phyloP scores from a whole-genome alignment of 441 rosid species.

The Bocquillonia castaneifolia region DNA sequence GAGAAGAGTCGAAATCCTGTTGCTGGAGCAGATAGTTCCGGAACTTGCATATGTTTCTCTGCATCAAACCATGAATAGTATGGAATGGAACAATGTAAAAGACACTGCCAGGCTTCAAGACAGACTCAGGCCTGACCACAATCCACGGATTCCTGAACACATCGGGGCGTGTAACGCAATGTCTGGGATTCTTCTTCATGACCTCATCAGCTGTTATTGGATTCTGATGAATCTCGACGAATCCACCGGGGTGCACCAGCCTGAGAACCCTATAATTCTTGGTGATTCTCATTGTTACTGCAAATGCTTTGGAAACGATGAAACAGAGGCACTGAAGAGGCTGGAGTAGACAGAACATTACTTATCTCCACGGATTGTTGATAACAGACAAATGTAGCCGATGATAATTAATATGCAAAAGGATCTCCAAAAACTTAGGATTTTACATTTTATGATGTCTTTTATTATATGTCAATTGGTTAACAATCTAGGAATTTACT shows the following conservation, averaged over 20 bases:
- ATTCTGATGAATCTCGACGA: constrained; percentile 25
- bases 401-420: neutral
- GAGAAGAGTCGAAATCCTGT: constrained; percentile 8
- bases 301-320: neutral
- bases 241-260: constrained; percentile 38
- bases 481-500: neutral
- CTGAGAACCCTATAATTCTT: constrained; percentile 25
- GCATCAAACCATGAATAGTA: constrained; percentile 28
- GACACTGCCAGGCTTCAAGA: constrained; percentile 35
- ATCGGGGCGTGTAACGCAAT: constrained; percentile 39
- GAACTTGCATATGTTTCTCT: neutral
- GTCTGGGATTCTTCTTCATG: constrained; percentile 41
- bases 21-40: neutral
- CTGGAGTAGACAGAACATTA: too few species aligned
- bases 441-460: neutral
- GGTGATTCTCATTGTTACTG: neutral
- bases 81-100: constrained; percentile 38
- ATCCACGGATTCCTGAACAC: constrained; percentile 43
- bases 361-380: too few species aligned
- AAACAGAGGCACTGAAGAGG: neutral
- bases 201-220: constrained; percentile 34
- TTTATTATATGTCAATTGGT: neutral
- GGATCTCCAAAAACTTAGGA: neutral
- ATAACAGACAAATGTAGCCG: neutral
- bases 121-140: constrained; percentile 39